These are phyloP conservation scores for Ceratocystis huliohia DNA, from an alignment of 2,329 filamentous ascomycete species.

Conservation along the genomic window DNA sequence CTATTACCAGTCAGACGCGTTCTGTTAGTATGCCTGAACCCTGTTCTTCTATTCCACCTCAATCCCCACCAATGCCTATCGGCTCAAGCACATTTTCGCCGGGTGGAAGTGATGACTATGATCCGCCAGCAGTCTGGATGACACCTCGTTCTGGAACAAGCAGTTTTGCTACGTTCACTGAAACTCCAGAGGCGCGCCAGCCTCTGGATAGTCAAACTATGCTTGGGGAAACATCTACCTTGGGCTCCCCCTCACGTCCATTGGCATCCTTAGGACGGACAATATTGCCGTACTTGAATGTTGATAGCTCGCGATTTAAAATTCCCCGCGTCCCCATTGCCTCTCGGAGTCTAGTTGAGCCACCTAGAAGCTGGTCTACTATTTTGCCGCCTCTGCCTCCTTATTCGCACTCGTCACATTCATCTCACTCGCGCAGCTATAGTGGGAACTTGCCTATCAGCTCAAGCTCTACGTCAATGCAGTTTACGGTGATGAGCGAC, in stretches of 20 bases:
- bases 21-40: background rate
- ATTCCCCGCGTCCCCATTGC: conserved; percentile 9
- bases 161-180: background rate
- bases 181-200: background rate
- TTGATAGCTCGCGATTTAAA: background rate
- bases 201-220: background rate
- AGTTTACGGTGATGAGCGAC: conserved; percentile 9
- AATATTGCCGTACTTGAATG: background rate
- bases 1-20: background rate
- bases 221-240: background rate
- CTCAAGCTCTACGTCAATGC: conserved; percentile 2
- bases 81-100: conserved; percentile 19
- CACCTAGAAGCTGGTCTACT: conserved; percentile 12
- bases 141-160: conserved; percentile 6
- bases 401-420: background rate
- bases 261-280: background rate
- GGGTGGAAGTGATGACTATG: conserved; percentile 17
- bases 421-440: conserved; percentile 8
- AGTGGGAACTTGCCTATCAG: conserved; percentile 8
- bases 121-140: conserved; percentile 18
- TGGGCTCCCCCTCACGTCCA: background rate
- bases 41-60: background rate
- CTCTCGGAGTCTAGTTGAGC: conserved; percentile 12
- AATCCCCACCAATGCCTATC: background rate
- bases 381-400: conserved; percentile 8